These are phyloP conservation scores for Phytopythium boreale DNA, from an alignment of 352 stramenopile genomes.

Conservation along the genomic window DNA sequence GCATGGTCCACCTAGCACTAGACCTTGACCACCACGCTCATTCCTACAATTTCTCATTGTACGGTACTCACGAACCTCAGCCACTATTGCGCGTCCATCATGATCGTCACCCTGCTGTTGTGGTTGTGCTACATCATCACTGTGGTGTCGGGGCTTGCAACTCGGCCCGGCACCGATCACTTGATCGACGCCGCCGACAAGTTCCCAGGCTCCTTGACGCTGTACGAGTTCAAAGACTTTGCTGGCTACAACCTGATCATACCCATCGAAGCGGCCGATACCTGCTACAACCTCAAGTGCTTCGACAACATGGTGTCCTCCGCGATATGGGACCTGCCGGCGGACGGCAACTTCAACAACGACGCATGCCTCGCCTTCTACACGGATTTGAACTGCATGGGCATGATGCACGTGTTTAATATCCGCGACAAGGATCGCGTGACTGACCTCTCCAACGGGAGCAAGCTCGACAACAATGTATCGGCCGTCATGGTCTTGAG, in stretches of 20 bases:
- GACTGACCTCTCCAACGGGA: not conserved
- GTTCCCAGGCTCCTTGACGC: not conserved
- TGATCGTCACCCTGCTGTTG: not conserved
- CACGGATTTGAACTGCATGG: not conserved
- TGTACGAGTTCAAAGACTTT: not conserved
- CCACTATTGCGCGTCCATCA: not conserved
- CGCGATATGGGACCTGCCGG: not conserved
- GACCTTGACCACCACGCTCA: not conserved
- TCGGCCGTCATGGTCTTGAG: slow-evolving; percentile 3
- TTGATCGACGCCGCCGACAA: not conserved
- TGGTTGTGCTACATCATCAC: not conserved
- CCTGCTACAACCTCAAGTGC: slow-evolving; percentile 2
- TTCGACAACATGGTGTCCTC: not conserved
- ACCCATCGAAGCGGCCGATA: not conserved
- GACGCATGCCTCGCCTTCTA: slow-evolving; percentile 12
- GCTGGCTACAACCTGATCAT: not conserved
- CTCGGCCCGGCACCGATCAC: not conserved
- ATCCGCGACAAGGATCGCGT: not conserved
- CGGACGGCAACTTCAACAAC: not conserved
- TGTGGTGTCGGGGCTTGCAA: not conserved
- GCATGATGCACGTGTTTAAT: not conserved
- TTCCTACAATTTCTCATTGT: not conserved
- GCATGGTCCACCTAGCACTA: not conserved
- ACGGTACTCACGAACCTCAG: not conserved
- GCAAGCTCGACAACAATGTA: not conserved